phyloP scores from a whole-genome alignment of 148 eudicot species.

The Chenopodium album region DNA sequence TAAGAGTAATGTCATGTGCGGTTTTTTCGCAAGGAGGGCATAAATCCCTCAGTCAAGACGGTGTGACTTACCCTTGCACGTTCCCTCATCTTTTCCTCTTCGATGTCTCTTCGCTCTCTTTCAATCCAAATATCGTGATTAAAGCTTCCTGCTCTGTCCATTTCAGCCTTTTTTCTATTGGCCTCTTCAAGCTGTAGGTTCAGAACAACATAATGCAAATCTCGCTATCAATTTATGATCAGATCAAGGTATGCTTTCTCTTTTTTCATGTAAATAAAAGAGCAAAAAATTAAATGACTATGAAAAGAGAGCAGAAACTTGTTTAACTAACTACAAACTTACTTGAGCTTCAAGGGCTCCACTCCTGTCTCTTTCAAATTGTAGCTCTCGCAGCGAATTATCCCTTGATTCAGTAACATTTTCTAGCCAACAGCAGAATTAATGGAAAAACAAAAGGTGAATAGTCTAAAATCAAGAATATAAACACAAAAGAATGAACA shows the following conservation, averaged over 20 bases:
- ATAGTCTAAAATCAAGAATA: too few species aligned
- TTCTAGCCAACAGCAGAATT: constrained; percentile 3
- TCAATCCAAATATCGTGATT: constrained; percentile 50
- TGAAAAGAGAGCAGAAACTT: background rate
- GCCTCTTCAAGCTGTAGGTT: constrained; percentile 43
- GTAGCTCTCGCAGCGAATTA: constrained; percentile 37
- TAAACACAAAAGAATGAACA: too few species aligned
- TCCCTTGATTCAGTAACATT: constrained; percentile 10
- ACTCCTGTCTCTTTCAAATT: constrained; percentile 36
- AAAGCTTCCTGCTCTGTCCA: constrained; percentile 49
- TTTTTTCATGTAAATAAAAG: too few species aligned
- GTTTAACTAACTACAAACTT: background rate
- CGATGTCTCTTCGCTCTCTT: constrained; percentile 45
- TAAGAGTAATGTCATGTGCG: too few species aligned
- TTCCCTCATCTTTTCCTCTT: constrained; percentile 45
- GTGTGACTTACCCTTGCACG: constrained; percentile 34
- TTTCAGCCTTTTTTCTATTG: constrained; percentile 23
- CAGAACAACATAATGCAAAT: background rate
- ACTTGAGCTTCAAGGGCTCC: constrained; percentile 45
- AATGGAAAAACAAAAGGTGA: too few species aligned
- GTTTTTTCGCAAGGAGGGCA: too few species aligned
- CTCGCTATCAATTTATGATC: background rate
- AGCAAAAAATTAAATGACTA: background rate
- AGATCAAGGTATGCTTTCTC: too few species aligned
- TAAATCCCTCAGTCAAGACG: background rate